These are phyloP conservation scores for Amborella trichopoda DNA, from an alignment of 164 flowering plant species.

Conservation along the genomic window DNA sequence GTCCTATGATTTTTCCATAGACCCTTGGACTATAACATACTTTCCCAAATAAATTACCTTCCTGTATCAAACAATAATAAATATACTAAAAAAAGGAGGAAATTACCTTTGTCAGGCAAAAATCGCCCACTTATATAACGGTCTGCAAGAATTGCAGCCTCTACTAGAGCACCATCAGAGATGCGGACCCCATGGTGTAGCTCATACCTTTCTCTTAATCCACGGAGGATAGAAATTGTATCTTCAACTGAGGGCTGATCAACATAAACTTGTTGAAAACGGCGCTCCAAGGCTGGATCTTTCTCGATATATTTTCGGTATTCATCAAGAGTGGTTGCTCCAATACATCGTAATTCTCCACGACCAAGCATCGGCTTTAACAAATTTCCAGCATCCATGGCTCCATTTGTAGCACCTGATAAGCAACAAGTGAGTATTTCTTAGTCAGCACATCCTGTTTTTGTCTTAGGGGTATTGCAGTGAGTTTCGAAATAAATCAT, in stretches of 20 bases:
- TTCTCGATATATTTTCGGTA: conserved; percentile 90
- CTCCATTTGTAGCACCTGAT: conserved; percentile 93
- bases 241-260: conserved; percentile 87
- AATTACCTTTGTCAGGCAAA: conserved; percentile 87
- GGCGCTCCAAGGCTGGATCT: conserved; percentile 90
- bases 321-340: conserved; percentile 94
- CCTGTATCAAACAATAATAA: no score
- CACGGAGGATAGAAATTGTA: conserved; percentile 79
- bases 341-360: conserved; percentile 87
- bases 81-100: no score
- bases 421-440: no score
- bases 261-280: conserved; percentile 93
- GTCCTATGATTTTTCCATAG: no score
- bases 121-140: conserved; percentile 91
- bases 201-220: conserved; percentile 86
- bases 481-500: no score
- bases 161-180: conserved; percentile 89
- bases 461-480: no score
- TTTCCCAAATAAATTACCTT: no score
- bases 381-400: conserved; percentile 95
- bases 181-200: conserved; percentile 90
- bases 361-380: conserved; percentile 97
- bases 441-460: no score
- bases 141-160: conserved; percentile 84
- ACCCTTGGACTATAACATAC: no score